Evolutionary conservation across 1,139 yeast species (phyloP), one percentile per base, ranked within the genome.

Genomic region (Pichia sp.): DNA sequence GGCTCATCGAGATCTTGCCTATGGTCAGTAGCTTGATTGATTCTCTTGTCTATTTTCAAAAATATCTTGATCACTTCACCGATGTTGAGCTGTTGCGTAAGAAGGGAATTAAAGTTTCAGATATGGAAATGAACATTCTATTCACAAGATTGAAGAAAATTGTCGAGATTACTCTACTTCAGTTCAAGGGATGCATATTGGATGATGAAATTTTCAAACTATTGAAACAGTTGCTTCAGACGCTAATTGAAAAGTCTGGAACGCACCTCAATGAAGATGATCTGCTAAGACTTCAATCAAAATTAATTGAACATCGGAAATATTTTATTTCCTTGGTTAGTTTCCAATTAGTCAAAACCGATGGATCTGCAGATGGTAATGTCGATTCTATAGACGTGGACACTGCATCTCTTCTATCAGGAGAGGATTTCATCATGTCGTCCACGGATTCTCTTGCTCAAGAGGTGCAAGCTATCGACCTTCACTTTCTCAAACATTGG

Each of bases 401-500:
- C 15, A 16, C 27, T n/a, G 10, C 27, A 14, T 35, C 37, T 13
- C 29, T 40, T 10, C 23, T 55, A 4, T 37, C 45, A 27, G 62
- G 60, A 16, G 59, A 62, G 4, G 47, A 49, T 7, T 69, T 70
- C 34, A 58, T 81, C 38, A 60, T 66, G 48, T 51, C 69, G 18
- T 72, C 75, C 45, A 52, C 75, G 22, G 60, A 68, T 7, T 66
- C 63, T 10, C 59, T 82, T 30, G 77, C 83, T 0, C 53, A 61
- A n/a, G 71, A 73, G 36, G 67, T 81, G 29, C 74, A 74, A 43
- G 56, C 66, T 14, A 72, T 81, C 32, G 81, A 78, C 50, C 56
- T 74, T 43, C 67, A 65, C 36, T 81, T 75, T 50, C 72, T 69
- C 51, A 58, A 57, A 21, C 56, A 62, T 11, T 88, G 96, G 96